Evolutionary conservation across 2,329 filamentous ascomycete genomes (phyloP).

Genomic region (Curvularia sp.): DNA sequence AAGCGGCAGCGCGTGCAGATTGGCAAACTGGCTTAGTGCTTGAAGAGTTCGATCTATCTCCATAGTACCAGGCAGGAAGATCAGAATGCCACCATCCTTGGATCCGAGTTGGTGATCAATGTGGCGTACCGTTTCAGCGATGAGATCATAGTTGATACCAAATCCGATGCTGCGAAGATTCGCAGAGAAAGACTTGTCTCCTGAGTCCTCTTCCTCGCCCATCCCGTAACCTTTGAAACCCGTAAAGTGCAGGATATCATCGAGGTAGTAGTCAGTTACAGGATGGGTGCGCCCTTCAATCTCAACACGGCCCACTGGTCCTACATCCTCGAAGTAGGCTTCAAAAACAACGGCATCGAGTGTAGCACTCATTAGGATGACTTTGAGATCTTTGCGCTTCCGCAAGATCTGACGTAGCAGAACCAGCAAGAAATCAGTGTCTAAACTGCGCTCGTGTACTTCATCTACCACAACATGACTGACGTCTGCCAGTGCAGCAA

Average conservation of each 20-base stretch:
- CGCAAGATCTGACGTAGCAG: constrained; percentile 83
- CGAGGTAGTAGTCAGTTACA: constrained; percentile 87
- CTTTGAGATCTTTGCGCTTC: constrained; percentile 78
- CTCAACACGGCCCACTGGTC: constrained; percentile 78
- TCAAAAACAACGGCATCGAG: constrained; percentile 87
- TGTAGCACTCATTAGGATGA: constrained; percentile 96
- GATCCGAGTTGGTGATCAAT: constrained; percentile 80
- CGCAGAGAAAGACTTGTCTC: constrained; percentile 54
- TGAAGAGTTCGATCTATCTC: constrained; percentile 87
- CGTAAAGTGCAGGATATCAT: constrained; percentile 83
- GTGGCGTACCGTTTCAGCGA: constrained; percentile 77
- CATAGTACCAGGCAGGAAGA: constrained; percentile 89
- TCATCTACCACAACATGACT: constrained; percentile 97
- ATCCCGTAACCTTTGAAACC: constrained; percentile 65
- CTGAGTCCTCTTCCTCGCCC: constrained; percentile 60
- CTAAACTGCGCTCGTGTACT: constrained; percentile 92
- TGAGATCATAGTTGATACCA: constrained; percentile 89
- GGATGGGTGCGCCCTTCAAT: constrained; percentile 90
- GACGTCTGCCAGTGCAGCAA: constrained; percentile 83
- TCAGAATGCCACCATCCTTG: constrained; percentile 85
- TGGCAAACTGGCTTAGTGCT: constrained; percentile 68
- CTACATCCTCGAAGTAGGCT: constrained; percentile 77
- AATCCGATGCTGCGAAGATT: constrained; percentile 63
- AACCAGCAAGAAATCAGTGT: constrained; percentile 92
- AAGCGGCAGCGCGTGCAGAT: constrained; percentile 81